Base-by-base conservation (phyloP, 2,329 filamentous ascomycete genomes). In the Zopfia rhizophila region DNA sequence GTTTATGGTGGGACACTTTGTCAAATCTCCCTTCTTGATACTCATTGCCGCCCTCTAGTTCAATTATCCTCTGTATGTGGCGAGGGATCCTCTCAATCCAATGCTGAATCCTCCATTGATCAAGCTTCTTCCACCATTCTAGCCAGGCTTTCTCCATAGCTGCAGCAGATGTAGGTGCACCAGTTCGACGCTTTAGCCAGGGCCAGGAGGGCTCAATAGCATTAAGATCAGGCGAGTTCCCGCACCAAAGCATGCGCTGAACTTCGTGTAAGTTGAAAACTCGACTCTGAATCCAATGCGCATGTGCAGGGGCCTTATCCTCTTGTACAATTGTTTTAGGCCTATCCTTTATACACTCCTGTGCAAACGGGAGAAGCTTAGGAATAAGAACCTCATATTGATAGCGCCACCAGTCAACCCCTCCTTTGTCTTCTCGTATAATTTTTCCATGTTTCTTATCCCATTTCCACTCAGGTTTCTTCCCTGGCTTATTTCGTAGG, bases 11-110 rank as follows among this genome's bases (percentile, higher is more conserved):
- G 22, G 35, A 25, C 7, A 17, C 16, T 25, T 27, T 24, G 17
- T 38, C 22, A 25, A 27, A 24, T 16, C 49, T 45, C 12, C 48
- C 48, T 25, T 54, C 51, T 17, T 50, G 39, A 32, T 57, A 57
- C 45, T 55, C 37, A 30, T 53, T 52, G n/a, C 48, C 37, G 19
- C 48, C 39, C 11, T 48, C 24, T 22, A 50, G 40, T 17, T 46
- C 16, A 32, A 54, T 45, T 19, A 57, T 57, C 48, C 48, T 40
- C 17, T 52, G n/a, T 14, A 57, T 46, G 19, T 52, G 21, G 7
- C 45, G 17, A 42, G 45, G 41, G 19, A 56, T 54, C 10, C 53
- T 22, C 31, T 56, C 38, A 41, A 53, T 51, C 53, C 19, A 53
- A 13, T 25, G 23, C 19, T 53, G 35, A 7, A 56, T 53, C 24